Percentiles rank a stretch among this genome's conserved stretches.
These are phyloP conservation scores for Termitomyces bulborhizus DNA, from an alignment of 768 basidiomycete species.

Conservation along the genomic window DNA sequence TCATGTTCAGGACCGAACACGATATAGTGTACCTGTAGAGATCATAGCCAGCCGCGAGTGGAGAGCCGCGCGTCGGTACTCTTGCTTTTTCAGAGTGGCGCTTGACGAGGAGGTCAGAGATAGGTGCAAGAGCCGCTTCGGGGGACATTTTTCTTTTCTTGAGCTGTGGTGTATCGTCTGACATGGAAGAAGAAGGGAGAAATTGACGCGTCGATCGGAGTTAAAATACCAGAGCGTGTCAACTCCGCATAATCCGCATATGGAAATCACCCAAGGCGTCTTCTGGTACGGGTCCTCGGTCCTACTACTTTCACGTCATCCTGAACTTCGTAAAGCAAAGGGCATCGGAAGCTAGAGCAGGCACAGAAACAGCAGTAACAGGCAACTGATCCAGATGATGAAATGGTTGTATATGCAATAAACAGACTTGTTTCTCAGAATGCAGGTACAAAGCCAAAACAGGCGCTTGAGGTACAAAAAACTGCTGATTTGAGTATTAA, in stretches of 20 bases:
- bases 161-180: conserved; percentile 25
- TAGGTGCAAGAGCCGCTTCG: conserved; percentile 20
- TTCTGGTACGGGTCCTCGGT: no score
- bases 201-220: conserved; percentile 30
- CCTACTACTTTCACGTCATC: no score
- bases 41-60: conserved; percentile 91
- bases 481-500: no score
- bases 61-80: conserved; percentile 81
- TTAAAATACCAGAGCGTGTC: conserved; percentile 23
- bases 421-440: no score
- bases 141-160: conserved; percentile 61
- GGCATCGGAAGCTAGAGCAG: no score
- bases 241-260: conserved; percentile 31
- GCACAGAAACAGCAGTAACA: no score
- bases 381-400: no score
- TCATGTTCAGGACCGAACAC: neutral
- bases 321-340: no score
- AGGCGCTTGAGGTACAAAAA: no score
- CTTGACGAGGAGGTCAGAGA: conserved; percentile 70
- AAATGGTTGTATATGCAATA: no score
- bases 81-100: conserved; percentile 76
- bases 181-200: conserved; percentile 16
- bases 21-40: conserved; percentile 63
- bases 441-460: no score
- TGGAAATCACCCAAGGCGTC: neutral